Conservation (phyloP, 176 grass and related monocot genomes). For the Juncus inflexus region DNA sequence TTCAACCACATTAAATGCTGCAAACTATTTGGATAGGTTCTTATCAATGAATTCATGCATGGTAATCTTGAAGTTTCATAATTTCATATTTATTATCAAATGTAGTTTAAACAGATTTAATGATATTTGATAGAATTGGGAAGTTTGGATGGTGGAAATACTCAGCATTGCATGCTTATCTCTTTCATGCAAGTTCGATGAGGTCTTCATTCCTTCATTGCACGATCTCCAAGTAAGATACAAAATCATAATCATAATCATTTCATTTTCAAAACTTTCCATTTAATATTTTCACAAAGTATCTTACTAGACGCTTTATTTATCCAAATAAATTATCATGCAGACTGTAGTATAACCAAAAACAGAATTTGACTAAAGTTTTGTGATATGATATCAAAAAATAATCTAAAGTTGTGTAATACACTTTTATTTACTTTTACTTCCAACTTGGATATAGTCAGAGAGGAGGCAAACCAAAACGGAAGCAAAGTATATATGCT, state of each 20-base stretch:
- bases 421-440: conserved; percentile 17
- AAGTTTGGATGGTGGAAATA: conserved; percentile 88
- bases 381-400: no score
- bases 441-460: conserved; percentile 4
- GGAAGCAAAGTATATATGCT: conserved; percentile 80
- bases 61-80: background rate
- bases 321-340: background rate
- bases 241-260: background rate
- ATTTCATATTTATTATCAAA: background rate
- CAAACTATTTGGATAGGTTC: conserved; percentile 79
- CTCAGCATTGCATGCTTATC: conserved; percentile 70
- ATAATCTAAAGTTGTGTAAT: no score
- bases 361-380: background rate
- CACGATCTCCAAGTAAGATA: conserved; percentile 63
- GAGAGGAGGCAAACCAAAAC: conserved; percentile 34
- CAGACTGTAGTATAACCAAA: no score
- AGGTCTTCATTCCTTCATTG: conserved; percentile 51
- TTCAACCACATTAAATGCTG: conserved; percentile 51
- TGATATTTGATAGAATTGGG: conserved; percentile 46
- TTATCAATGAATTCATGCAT: conserved; percentile 47
- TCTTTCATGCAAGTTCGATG: conserved; percentile 70
- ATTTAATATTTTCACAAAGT: conserved; percentile 1
- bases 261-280: background rate
- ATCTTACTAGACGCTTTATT: background rate
- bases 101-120: background rate